A percentile compares a stretch with the other conserved stretches of the same genome.
Conservation (phyloP, 345 rosid species). For the Nasturtium officinale region DNA sequence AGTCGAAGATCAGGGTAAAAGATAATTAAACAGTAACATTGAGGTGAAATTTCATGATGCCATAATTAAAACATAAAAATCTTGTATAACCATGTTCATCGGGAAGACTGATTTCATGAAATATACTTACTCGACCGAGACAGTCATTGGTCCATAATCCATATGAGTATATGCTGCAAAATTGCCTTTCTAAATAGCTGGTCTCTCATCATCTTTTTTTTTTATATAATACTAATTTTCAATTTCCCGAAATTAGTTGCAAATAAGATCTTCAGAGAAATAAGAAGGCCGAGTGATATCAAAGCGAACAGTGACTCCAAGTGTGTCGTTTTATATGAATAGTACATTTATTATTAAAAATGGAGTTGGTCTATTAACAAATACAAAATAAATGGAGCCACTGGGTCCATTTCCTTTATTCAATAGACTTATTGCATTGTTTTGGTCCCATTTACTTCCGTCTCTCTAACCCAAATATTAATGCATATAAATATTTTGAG, state of each 20-base stretch:
- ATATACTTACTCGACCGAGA: constrained; percentile 2
- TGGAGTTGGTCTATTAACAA: not conserved
- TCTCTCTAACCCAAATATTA: constrained; percentile 21
- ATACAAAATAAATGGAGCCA: constrained; percentile 14
- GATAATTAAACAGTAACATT: constrained; percentile 34
- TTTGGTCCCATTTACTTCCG: constrained; percentile 34
- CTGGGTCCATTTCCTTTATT: constrained; percentile 47
- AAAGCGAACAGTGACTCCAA: constrained; percentile 33
- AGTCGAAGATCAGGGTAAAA: constrained; percentile 30
- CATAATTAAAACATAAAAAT: constrained; percentile 1
- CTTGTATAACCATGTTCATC: constrained; percentile 13
- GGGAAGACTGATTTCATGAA: constrained; percentile 33
- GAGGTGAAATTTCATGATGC: constrained; percentile 12
- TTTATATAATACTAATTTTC: too few relatives aligned
- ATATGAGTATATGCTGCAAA: not conserved
- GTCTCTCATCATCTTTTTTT: not conserved
- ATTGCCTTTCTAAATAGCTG: not conserved
- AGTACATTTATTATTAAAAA: not conserved
- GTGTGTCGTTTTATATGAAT: constrained; percentile 27
- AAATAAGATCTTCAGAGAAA: not conserved
- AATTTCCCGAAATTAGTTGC: constrained; percentile 1
- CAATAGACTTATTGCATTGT: constrained; percentile 33
- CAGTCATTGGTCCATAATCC: constrained; percentile 1
- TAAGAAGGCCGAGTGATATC: not conserved
- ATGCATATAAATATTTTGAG: constrained; percentile 45